A percentile compares a stretch with the other conserved stretches of the same genome.
Evolutionary conservation across 345 rosid genomes (phyloP).

Genomic region (Eucalyptus leucophloia): DNA sequence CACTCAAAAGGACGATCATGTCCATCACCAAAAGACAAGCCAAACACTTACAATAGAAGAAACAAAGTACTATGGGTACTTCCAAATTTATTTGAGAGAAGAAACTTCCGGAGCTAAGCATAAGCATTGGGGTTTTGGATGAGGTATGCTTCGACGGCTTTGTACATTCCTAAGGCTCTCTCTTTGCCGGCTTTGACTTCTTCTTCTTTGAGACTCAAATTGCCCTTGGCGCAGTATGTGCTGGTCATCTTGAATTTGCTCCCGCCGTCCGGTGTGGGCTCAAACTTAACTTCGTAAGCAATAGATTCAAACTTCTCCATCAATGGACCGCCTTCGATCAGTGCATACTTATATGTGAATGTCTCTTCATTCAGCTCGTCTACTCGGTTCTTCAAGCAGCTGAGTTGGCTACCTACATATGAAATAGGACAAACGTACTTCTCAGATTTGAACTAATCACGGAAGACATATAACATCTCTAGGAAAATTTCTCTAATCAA

Average conservation of each 20-base stretch:
- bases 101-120: neutral
- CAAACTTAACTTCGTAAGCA: neutral
- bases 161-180: slow-evolving; percentile 3
- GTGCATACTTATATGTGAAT: neutral
- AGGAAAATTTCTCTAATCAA: neutral
- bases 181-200: slow-evolving; percentile 18
- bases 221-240: slow-evolving; percentile 3
- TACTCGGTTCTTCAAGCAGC: neutral
- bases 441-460: neutral
- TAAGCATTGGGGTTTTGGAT: slow-evolving; percentile 15
- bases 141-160: slow-evolving; percentile 23
- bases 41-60: neutral
- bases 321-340: slow-evolving; percentile 4
- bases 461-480: neutral
- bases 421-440: neutral
- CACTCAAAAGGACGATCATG: neutral
- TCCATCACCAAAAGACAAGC: neutral
- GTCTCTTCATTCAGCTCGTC: slow-evolving; percentile 3
- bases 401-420: neutral
- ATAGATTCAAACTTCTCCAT: neutral
- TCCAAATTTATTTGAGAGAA: neutral
- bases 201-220: slow-evolving; percentile 5
- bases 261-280: neutral
- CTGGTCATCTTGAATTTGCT: neutral
- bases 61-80: neutral